These are phyloP conservation scores for Penicillium ochrochloron DNA, from an alignment of 495 filamentous ascomycete genomes.

Conservation along the genomic window DNA sequence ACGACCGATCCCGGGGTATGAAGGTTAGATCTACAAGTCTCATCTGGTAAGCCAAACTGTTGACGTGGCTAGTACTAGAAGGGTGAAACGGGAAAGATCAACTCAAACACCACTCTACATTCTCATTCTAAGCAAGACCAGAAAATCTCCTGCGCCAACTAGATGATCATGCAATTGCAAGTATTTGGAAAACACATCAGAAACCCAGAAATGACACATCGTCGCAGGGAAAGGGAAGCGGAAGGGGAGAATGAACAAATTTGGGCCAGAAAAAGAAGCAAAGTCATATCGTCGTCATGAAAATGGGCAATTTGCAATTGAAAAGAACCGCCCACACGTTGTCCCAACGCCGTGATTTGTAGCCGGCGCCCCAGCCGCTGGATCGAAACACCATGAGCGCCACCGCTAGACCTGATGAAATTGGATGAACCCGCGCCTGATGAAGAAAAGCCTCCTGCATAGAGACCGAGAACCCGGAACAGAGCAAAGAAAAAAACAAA, in stretches of 20 bases:
- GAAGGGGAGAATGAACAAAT: neutral
- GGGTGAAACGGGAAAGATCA: neutral
- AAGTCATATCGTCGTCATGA: neutral
- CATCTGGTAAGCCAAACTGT: neutral
- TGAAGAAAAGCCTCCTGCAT: constrained; percentile 1
- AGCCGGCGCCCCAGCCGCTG: constrained; percentile 27
- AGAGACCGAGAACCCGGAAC: neutral
- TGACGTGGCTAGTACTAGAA: neutral
- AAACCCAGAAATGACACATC: neutral
- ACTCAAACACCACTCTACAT: neutral
- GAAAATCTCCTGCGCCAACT: neutral
- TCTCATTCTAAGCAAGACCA: neutral
- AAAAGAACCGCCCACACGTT: neutral
- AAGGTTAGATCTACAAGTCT: no score
- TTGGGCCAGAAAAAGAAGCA: neutral
- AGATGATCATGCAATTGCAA: neutral
- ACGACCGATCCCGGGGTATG: neutral
- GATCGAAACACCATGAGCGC: constrained; percentile 45
- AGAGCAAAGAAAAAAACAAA: neutral
- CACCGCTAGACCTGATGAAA: constrained; percentile 35
- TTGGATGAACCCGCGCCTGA: constrained; percentile 19
- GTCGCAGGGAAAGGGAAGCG: neutral
- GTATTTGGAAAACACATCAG: neutral
- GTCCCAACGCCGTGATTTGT: neutral
- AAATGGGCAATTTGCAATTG: neutral